Conservation (phyloP, 768 basidiomycete species). For the Kondoa malvinella region DNA sequence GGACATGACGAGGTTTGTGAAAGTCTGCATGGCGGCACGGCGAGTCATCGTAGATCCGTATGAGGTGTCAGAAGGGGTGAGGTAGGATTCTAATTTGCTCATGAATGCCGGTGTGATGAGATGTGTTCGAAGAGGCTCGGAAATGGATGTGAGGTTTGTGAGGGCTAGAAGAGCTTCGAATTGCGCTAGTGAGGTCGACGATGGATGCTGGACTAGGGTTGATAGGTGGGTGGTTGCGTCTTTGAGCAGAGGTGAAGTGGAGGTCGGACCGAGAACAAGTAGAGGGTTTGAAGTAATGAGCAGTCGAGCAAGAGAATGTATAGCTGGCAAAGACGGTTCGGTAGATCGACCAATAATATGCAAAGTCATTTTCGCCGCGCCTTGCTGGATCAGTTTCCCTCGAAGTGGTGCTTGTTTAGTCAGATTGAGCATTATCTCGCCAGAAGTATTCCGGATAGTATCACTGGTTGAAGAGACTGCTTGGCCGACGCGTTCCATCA, state of each 20-base stretch:
- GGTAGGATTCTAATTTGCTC: constrained; percentile 50
- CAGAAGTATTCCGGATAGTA: constrained; percentile 30
- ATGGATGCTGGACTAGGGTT: constrained; percentile 45
- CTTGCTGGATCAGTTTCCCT: constrained; percentile 29
- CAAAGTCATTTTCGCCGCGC: constrained; percentile 38
- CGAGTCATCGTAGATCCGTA: constrained; percentile 59
- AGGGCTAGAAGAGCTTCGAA: constrained; percentile 94
- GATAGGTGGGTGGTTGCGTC: constrained; percentile 73
- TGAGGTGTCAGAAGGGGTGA: constrained; percentile 37
- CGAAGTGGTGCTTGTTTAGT: constrained; percentile 23
- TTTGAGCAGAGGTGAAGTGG: constrained; percentile 45
- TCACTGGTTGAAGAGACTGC: constrained; percentile 7
- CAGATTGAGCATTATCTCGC: constrained; percentile 23
- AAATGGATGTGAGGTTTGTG: constrained; percentile 77
- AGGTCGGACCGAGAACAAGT: constrained; percentile 75
- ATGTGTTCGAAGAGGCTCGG: constrained; percentile 50
- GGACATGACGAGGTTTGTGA: constrained; percentile 75
- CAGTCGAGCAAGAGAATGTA: constrained; percentile 83
- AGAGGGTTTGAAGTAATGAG: constrained; percentile 79
- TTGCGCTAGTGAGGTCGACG: constrained; percentile 55
- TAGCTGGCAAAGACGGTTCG: constrained; percentile 33
- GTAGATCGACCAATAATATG: constrained; percentile 9
- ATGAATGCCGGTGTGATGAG: constrained; percentile 38
- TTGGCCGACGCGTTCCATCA: neutral
- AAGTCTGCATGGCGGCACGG: constrained; percentile 71